Percentiles rank a stretch among this genome's conserved stretches.
phyloP scores from a whole-genome alignment of 2,329 filamentous ascomycete species.

The Onygenales sp. region DNA sequence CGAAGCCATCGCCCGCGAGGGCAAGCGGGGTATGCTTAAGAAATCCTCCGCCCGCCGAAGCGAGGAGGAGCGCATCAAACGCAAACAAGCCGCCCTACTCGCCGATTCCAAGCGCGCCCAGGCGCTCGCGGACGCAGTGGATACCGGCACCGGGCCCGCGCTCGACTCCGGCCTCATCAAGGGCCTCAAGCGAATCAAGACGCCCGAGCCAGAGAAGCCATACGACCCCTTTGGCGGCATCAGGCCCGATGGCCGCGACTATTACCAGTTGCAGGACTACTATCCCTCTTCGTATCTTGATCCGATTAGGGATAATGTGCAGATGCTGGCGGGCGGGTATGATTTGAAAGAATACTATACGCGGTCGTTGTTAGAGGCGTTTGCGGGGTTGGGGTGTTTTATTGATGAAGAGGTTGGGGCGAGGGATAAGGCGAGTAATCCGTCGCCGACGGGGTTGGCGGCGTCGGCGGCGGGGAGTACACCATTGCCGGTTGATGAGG shows the following conservation, averaged over 20 bases:
- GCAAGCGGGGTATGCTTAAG: slow-evolving; percentile 56
- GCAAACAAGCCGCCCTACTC: slow-evolving; percentile 33
- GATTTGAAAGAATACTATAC: slow-evolving; percentile 71
- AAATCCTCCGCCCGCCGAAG: slow-evolving; percentile 56
- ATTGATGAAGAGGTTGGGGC: slow-evolving; percentile 59
- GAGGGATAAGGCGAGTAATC: slow-evolving; percentile 13
- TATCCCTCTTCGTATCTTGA: slow-evolving; percentile 72
- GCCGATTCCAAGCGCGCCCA: slow-evolving; percentile 22
- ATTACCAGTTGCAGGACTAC: slow-evolving; percentile 58
- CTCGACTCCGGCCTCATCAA: slow-evolving; percentile 53
- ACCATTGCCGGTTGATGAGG: slow-evolving; percentile 3
- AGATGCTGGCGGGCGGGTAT: slow-evolving; percentile 71
- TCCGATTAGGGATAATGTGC: slow-evolving; percentile 53
- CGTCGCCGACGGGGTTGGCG: slow-evolving; percentile 20
- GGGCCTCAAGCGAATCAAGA: slow-evolving; percentile 60
- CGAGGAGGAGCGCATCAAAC: slow-evolving; percentile 39
- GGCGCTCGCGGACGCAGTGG: slow-evolving; percentile 10
- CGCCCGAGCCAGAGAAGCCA: slow-evolving; percentile 57
- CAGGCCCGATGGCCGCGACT: slow-evolving; percentile 51
- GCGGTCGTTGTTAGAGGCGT: slow-evolving; percentile 76
- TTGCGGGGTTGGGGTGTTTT: slow-evolving; percentile 80
- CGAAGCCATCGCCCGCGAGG: slow-evolving; percentile 43
- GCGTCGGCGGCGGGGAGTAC: slow-evolving; percentile 16
- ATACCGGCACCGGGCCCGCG: slow-evolving; percentile 11
- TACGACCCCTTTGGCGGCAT: slow-evolving; percentile 86